Evolutionary conservation across 2,329 filamentous ascomycete species (phyloP).

Genomic region (Phaeomoniella chlamydospora): DNA sequence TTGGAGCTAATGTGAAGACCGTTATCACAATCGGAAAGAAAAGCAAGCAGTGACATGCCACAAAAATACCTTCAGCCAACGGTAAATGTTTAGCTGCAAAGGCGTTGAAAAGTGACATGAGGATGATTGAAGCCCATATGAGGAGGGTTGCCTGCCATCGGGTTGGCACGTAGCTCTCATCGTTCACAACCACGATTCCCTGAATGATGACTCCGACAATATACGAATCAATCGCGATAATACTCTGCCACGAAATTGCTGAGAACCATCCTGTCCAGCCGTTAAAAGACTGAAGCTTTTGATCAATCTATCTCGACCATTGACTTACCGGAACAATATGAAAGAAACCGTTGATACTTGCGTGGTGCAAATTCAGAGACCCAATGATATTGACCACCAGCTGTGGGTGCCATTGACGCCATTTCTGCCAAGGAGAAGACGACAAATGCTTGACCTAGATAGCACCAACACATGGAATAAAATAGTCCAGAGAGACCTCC

Average conservation of each 20-base stretch:
- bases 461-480: slow-evolving; percentile 35
- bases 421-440: slow-evolving; percentile 34
- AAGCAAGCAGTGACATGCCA: slow-evolving; percentile 27
- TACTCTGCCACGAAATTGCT: slow-evolving; percentile 17
- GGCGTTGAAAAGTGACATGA: slow-evolving; percentile 27
- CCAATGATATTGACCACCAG: slow-evolving; percentile 21
- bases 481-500: slow-evolving; percentile 39
- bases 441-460: slow-evolving; percentile 27
- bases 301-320: not conserved
- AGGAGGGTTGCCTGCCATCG: slow-evolving; percentile 31
- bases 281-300: not conserved
- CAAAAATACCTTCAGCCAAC: slow-evolving; percentile 22
- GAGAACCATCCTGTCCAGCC: slow-evolving; percentile 14
- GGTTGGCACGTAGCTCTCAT: slow-evolving; percentile 23
- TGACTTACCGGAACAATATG: slow-evolving; percentile 14
- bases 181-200: slow-evolving; percentile 28
- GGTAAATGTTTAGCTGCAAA: slow-evolving; percentile 23
- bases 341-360: slow-evolving; percentile 18
- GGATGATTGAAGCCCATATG: slow-evolving; percentile 22
- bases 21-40: slow-evolving; percentile 28
- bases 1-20: slow-evolving; percentile 25
- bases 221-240: slow-evolving; percentile 17
- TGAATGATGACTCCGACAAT: slow-evolving; percentile 30
- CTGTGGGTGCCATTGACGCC: slow-evolving; percentile 31
- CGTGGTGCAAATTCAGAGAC: slow-evolving; percentile 20